Base-by-base conservation (phyloP, 1,139 yeast species). In the Candida smagusa region DNA sequence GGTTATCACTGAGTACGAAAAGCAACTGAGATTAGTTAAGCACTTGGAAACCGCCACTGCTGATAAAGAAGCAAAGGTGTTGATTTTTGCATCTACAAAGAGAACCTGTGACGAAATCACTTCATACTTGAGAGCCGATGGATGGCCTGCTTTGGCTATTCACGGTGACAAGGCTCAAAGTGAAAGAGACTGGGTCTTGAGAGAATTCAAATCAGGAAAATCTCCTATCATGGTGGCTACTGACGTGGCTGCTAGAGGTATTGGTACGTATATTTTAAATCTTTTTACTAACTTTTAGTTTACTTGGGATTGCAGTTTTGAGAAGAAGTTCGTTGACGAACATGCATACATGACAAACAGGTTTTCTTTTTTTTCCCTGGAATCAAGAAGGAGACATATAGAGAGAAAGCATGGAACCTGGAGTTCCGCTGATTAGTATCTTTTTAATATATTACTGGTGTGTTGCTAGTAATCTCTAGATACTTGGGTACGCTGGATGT, bases 231-330 rank as follows among this genome's bases (percentile, higher is more conserved):
- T 92, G 97, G 96, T 90, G 62, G 98, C 98, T 47, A 92, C 98
- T 52, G 98, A 92, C 68, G 98, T 92, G 65, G 98, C 98, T 45
- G 96, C 98, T 51, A 88, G 98, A 79, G 98, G 98, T 81, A 90
- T 92, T 76, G 98, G 96, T 89, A 88, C 72, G 97, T 86, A 66
- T 66, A 45, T 47, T 50, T 49, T 46, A 30, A 45, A 45, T 41
- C 46, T 42, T 47, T 48, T 39, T 28, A 12, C 30, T 12, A 12
- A 16, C 30, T 19, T 28, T 28, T 31, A 37, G 39, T 37, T 37
- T 37, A 37, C 39, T 37, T 30, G 28, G 16, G 23, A 29, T 22
- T 34, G 22, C 24, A 34, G 32, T 34, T 34, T 34, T 34, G 36
- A 29, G 33, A 34, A 34, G 9, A 21, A 28, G 16, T 33, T 33